A percentile compares a stretch with the other conserved stretches of the same genome.
Conservation (phyloP, 2,329 filamentous ascomycete species). For the Fusarium decemcellulare region DNA sequence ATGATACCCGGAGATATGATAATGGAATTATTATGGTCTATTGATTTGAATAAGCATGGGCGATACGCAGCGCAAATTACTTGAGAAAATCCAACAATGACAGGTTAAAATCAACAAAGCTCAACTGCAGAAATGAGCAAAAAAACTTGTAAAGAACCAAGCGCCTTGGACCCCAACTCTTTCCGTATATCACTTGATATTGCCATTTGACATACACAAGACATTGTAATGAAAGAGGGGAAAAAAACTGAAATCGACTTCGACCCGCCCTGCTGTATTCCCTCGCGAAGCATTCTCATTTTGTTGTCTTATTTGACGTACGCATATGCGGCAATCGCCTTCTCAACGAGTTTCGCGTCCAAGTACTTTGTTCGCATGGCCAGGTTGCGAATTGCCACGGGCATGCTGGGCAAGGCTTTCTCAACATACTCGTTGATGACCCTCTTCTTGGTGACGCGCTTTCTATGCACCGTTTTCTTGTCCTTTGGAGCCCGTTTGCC, state of each 20-base stretch:
- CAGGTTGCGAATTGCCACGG: conserved; percentile 42
- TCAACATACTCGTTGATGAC: conserved; percentile 4
- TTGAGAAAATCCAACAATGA: too few species aligned
- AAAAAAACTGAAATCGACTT: neutral
- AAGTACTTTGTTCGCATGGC: conserved; percentile 25
- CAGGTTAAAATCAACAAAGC: neutral
- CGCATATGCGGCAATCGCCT: conserved; percentile 15
- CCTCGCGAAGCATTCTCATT: too few species aligned
- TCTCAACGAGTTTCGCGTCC: conserved; percentile 16
- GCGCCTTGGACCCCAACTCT: conserved; percentile 6
- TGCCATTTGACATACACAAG: neutral
- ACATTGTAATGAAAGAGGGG: neutral
- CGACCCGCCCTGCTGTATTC: neutral
- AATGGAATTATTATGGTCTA: conserved; percentile 22
- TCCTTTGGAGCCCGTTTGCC: conserved; percentile 14
- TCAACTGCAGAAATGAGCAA: neutral
- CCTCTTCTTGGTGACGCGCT: neutral
- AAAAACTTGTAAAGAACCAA: neutral
- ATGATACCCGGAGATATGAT: conserved; percentile 38
- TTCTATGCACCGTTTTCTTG: neutral
- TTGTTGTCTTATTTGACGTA: conserved; percentile 6
- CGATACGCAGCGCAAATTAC: neutral
- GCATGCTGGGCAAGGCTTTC: conserved; percentile 24
- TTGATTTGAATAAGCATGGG: conserved; percentile 16
- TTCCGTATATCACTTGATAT: conserved; percentile 12